Evolutionary conservation across 1,284 basidiomycete species (phyloP), one percentile per base, ranked within the genome.

Genomic region (Ceratobasidium papillatum): DNA sequence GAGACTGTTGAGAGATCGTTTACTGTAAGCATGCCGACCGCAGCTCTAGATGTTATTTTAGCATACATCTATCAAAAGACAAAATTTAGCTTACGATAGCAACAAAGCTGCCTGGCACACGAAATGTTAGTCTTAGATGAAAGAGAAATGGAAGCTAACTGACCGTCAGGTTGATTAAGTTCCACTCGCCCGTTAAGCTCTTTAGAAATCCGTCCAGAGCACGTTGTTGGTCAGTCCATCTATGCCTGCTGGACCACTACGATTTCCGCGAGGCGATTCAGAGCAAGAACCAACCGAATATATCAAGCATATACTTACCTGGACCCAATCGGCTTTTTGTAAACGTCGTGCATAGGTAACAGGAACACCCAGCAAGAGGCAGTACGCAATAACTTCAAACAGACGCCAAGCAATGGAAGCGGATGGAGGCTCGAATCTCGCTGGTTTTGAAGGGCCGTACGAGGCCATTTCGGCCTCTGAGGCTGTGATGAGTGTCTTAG

Each of bases 171-270:
- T 74, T 76, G 47, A 76, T 76, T 49, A 76, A 47, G 61, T 76
- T 76, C 76, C 76, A 76, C 54, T 76, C 76, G 51, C 49, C 34
- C 17, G 74, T 68, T 54, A 76, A 52, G 52, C 62, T 59, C 62
- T 75, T 76, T 5, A 76, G 68, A 27, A 76, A 76, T 14, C 74
- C 76, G 61, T 75, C 76, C 49, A 76, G 52, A n/a, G 74, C 74
- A 12, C 74, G 59, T 34, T 75, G 76, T 47, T 76, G 76, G 43
- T 76, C 76, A 11, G 68, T 66, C 76, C 76, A 76, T 43, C 76
- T 58, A 43, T 75, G 68, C 14, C 76, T 75, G n/a, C 74, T 75
- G 12, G 74, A 74, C 76, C 76, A 76, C 74, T 76, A 47, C 62
- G 19, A 43, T 32, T 1, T 52, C 27, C 56, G 4, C 58, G 14